Evolutionary conservation across 257 asterid species (phyloP).

Genomic region (Solanum rostratum): DNA sequence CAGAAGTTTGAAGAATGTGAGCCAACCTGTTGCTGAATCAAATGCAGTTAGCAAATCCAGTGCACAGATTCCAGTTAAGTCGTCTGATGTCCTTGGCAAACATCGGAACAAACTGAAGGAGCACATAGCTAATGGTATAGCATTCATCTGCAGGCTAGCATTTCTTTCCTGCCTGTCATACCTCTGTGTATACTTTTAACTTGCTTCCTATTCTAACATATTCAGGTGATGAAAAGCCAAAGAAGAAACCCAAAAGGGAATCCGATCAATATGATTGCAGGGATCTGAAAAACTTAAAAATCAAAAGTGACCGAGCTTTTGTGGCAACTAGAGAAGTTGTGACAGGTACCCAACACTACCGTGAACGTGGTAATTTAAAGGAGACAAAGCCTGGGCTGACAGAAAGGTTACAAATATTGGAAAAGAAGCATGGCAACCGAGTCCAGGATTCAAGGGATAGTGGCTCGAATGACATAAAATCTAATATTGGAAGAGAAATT

Average conservation of each 20-base stretch:
- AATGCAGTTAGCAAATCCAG: slow-evolving; percentile 17
- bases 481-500: slow-evolving; percentile 14
- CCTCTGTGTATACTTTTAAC: slow-evolving; percentile 7
- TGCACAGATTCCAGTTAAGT: slow-evolving; percentile 23
- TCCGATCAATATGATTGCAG: slow-evolving; percentile 27
- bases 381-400: slow-evolving; percentile 22
- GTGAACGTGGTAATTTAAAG: slow-evolving; percentile 9
- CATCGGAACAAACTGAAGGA: slow-evolving; percentile 32
- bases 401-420: slow-evolving; percentile 21
- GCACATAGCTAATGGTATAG: slow-evolving; percentile 42
- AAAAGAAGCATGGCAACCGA: slow-evolving; percentile 20
- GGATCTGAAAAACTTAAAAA: slow-evolving; percentile 29
- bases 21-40: slow-evolving; percentile 29
- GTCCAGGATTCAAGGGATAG: slow-evolving; percentile 25
- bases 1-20: slow-evolving; percentile 34
- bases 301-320: slow-evolving; percentile 23
- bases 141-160: slow-evolving; percentile 6
- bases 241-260: slow-evolving; percentile 41
- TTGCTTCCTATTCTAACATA: slow-evolving; percentile 14
- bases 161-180: slow-evolving; percentile 8
- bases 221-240: slow-evolving; percentile 52
- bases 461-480: slow-evolving; percentile 15
- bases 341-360: slow-evolving; percentile 27
- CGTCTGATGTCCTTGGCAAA: slow-evolving; percentile 19
- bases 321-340: slow-evolving; percentile 21